Conservation (phyloP, 352 stramenopile genomes). For the Pythium periplocum region DNA sequence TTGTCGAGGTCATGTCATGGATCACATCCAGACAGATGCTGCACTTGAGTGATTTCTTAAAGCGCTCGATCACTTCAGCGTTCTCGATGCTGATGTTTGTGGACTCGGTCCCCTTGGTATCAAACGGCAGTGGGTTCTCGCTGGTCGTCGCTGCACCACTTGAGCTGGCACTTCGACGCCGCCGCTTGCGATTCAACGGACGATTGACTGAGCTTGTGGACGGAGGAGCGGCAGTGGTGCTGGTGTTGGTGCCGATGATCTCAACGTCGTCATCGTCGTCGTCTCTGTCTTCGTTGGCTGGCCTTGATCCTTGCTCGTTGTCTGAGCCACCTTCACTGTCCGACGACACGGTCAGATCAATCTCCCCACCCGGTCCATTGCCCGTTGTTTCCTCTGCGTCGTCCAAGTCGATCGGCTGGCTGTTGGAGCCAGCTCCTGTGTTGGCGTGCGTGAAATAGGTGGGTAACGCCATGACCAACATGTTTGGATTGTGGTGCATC, state of each 20-base stretch:
- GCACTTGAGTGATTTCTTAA: constrained; percentile 76
- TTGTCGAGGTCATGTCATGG: constrained; percentile 75
- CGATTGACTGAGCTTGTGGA: constrained; percentile 3
- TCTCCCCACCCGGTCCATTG: constrained; percentile 17
- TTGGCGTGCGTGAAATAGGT: neutral
- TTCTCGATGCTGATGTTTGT: constrained; percentile 71
- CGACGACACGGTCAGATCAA: constrained; percentile 56
- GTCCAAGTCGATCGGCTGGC: too few species aligned
- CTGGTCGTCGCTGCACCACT: constrained; percentile 2
- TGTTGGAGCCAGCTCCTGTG: neutral
- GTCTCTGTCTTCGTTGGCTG: constrained; percentile 5
- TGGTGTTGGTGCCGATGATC: constrained; percentile 31
- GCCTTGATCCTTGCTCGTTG: too few species aligned
- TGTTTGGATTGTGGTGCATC: too few species aligned
- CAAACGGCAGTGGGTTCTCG: constrained; percentile 23
- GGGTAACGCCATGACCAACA: neutral
- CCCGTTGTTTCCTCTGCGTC: too few species aligned
- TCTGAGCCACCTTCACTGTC: constrained; percentile 34
- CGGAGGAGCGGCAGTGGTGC: constrained; percentile 7
- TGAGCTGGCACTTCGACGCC: constrained; percentile 1
- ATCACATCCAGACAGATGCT: constrained; percentile 79
- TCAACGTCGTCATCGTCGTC: constrained; percentile 51
- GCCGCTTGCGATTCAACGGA: constrained; percentile 39
- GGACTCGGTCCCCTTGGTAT: constrained; percentile 47
- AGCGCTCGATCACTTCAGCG: constrained; percentile 68